Evolutionary conservation across 192 early-diverging fungal genomes (phyloP), one percentile per base, ranked within the genome.

Genomic region (Coemansia biformis): DNA sequence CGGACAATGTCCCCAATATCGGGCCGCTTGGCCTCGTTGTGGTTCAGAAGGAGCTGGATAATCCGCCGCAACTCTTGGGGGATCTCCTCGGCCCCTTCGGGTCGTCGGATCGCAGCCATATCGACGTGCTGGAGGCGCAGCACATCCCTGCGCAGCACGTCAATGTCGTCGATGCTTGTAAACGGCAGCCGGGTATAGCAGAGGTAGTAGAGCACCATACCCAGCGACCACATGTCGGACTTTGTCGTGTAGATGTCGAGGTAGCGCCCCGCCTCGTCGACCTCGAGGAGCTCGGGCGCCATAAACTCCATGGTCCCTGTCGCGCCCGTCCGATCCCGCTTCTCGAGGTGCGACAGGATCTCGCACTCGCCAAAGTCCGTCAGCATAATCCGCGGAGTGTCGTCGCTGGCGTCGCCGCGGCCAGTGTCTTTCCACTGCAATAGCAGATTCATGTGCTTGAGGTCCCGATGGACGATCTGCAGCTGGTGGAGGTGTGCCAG

Each of bases 291-390:
- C 58, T 87, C 88, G 0, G 92, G 93, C 8, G 93, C 90, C 86
- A 92, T 88, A 56, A 95, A 96, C 43, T 98, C 95, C 10, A 96
- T 55, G 0, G 92, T 95, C 8, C 92, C 92, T 0, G 95, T 98
- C 1, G 92, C 91, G 8, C 95, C 93, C 3, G 93, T 96, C 22
- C 93, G 82, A n/a, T 83, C 76, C 11, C 85, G 77, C 39, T 81
- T 78, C 29, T 80, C 65, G 3, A 75, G 30, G 12, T 87, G 83
- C 23, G 83, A 83, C 26, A 91, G 45, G 15, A 91, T 75, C 63
- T 95, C 95, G 73, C 95, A 98, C 56, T 98, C 95, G 51, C 95
- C 95, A 80, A 98, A 98, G 75, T 98, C 95, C 0, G 91, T 91
- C 36, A 98, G 84, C 47, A 98, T 64, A 5, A 98, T 75, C 12